These are phyloP conservation scores for Boletus bicolor DNA, from an alignment of 768 basidiomycete species.

Conservation along the genomic window DNA sequence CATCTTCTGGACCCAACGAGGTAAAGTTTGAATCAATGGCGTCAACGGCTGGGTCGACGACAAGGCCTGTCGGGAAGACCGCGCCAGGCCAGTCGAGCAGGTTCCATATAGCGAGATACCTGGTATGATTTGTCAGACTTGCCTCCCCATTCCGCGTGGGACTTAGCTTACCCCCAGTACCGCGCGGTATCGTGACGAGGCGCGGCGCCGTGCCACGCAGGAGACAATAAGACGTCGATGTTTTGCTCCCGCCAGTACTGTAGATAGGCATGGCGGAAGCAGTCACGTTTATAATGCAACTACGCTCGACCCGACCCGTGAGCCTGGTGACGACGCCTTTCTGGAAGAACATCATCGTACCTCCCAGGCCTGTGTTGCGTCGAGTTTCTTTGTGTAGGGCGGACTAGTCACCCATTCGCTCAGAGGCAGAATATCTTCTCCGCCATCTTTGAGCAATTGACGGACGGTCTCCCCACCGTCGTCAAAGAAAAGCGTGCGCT, in stretches of 20 bases:
- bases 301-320: slow-evolving; percentile 5
- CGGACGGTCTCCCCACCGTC: slow-evolving; percentile 36
- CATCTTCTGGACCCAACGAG: slow-evolving; percentile 20
- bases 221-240: slow-evolving; percentile 41
- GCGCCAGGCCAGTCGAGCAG: slow-evolving; percentile 43
- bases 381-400: slow-evolving; percentile 25
- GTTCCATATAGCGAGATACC: slow-evolving; percentile 44
- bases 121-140: slow-evolving; percentile 1
- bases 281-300: slow-evolving; percentile 33
- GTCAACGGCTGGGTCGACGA: slow-evolving; percentile 27
- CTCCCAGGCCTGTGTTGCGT: slow-evolving; percentile 29
- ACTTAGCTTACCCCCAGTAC: slow-evolving; percentile 31
- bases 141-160: no score
- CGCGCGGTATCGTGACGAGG: slow-evolving; percentile 35
- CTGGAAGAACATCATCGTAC: slow-evolving; percentile 11
- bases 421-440: slow-evolving; percentile 36
- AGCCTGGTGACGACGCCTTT: background rate
- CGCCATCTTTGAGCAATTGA: slow-evolving; percentile 21
- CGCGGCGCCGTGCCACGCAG: slow-evolving; percentile 36
- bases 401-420: slow-evolving; percentile 36
- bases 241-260: slow-evolving; percentile 37
- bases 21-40: slow-evolving; percentile 4
- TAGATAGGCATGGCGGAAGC: slow-evolving; percentile 33
- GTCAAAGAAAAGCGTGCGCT: slow-evolving; percentile 38
- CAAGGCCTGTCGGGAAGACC: slow-evolving; percentile 43